Percentiles rank a stretch among this genome's conserved stretches.
Evolutionary conservation across 495 filamentous ascomycete species (phyloP).

Genomic region (Platismatia glauca): DNA sequence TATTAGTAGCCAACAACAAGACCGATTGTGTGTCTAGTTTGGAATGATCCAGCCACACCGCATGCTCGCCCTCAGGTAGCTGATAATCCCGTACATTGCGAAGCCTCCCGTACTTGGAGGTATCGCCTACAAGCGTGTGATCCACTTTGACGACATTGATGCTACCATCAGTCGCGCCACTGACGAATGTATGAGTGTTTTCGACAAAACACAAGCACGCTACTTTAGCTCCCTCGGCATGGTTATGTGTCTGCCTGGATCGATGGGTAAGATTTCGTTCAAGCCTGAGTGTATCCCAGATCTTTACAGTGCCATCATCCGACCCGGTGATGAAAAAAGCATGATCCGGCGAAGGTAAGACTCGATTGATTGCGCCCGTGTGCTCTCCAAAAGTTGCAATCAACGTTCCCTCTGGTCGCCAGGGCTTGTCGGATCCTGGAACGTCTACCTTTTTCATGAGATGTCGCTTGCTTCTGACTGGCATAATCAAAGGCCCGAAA

Average conservation of each 20-base stretch:
- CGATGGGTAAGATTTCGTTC: slow-evolving; percentile 83
- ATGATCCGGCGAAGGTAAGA: slow-evolving; percentile 82
- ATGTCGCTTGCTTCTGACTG: slow-evolving; percentile 52
- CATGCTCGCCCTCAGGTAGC: slow-evolving; percentile 63
- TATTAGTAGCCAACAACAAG: slow-evolving; percentile 79
- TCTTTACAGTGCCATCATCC: slow-evolving; percentile 82
- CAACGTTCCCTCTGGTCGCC: slow-evolving; percentile 77
- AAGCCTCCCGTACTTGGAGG: slow-evolving; percentile 67
- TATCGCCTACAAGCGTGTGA: slow-evolving; percentile 48
- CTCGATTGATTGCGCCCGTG: slow-evolving; percentile 67
- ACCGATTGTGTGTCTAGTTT: slow-evolving; percentile 72
- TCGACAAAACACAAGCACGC: slow-evolving; percentile 82
- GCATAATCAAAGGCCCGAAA: slow-evolving; percentile 72
- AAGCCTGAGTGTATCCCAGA: slow-evolving; percentile 87
- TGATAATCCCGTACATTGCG: slow-evolving; percentile 71
- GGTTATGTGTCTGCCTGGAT: slow-evolving; percentile 77
- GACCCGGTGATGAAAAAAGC: slow-evolving; percentile 89
- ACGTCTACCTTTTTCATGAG: slow-evolving; percentile 49
- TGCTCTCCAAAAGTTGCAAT: slow-evolving; percentile 88
- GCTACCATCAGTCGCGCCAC: slow-evolving; percentile 80
- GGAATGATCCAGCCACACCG: slow-evolving; percentile 88
- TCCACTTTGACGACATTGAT: slow-evolving; percentile 85
- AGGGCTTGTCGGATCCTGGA: slow-evolving; percentile 46
- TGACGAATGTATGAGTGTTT: slow-evolving; percentile 87
- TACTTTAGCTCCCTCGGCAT: slow-evolving; percentile 60